Base-by-base conservation (phyloP, 352 stramenopile genomes). In the Phytophthora vignae region DNA sequence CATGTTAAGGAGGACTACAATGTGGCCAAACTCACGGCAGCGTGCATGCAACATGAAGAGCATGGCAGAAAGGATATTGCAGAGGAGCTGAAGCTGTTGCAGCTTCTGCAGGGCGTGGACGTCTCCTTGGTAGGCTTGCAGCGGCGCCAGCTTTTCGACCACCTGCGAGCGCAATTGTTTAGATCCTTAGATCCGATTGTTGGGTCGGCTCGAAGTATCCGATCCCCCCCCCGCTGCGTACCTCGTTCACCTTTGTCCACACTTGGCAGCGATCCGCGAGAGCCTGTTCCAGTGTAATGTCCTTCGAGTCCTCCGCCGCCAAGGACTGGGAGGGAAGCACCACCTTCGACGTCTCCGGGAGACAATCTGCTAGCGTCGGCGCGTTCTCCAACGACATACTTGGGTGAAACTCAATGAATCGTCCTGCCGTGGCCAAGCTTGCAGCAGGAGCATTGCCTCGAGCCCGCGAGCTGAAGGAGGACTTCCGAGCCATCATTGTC, bases 321-420 rank as follows among this genome's bases (percentile, higher is more conserved):
- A 64, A 29, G 8, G 3, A 3, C 8, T 38, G 21, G 8, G 8
- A 36, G 31, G 42, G 12, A 36, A 12, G 48, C 1, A 14, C 12
- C 12, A 52, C 33, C 17, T 38, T 74, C 21, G 46, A 29, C 36
- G 78, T 22, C 22, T 27, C 38, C 21, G 71, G 40, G 2, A 82
- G 60, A 55, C 82, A 74, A 31, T 85, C 71, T 2, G 74, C 4
- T 6, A 77, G 15, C 15, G 42, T 76, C 25, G 61, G 55, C 2
- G 74, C 74, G 54, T 86, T 71, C 38, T 90, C 83, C 27, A 92
- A 66, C 38, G 85, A 90, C 83, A 92, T 92, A 64, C 83, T 90
- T 29, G 78, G 74, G 64, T 92, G 85, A 63, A 91, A 92, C 58
- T 92, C 85, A 14, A 92, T 74, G 25, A 84, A 83, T 19, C 31